These are phyloP conservation scores for Botryotinia globosa DNA, from an alignment of 2,329 filamentous ascomycete genomes.

Conservation along the genomic window DNA sequence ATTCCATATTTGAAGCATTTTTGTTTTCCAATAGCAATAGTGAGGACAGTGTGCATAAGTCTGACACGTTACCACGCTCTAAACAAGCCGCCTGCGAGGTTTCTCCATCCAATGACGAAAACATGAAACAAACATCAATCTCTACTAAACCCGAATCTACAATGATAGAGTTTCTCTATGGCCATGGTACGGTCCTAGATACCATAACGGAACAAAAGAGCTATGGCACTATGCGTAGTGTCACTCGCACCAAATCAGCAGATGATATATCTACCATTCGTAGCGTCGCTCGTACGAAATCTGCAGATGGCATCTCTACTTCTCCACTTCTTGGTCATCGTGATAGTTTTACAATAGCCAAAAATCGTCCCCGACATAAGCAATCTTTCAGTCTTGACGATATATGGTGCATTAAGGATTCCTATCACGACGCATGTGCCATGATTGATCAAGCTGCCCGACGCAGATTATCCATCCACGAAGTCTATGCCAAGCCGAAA, in stretches of 20 bases:
- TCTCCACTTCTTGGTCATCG: slow-evolving; percentile 34
- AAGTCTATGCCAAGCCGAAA: slow-evolving; percentile 38
- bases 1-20: slow-evolving; percentile 42
- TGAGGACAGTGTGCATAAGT: slow-evolving; percentile 31
- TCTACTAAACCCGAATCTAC: slow-evolving; percentile 8
- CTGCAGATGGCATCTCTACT: slow-evolving; percentile 32
- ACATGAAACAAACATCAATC: slow-evolving; percentile 14
- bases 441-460: slow-evolving; percentile 29
- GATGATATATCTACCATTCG: slow-evolving; percentile 26
- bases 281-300: slow-evolving; percentile 27
- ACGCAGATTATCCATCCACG: slow-evolving; percentile 26
- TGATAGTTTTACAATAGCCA: slow-evolving; percentile 34
- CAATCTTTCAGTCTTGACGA: slow-evolving; percentile 41
- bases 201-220: slow-evolving; percentile 45
- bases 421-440: slow-evolving; percentile 35
- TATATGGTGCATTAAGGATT: slow-evolving; percentile 35
- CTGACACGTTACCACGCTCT: slow-evolving; percentile 20
- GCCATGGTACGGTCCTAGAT: slow-evolving; percentile 42
- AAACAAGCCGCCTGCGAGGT: slow-evolving; percentile 5
- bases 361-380: slow-evolving; percentile 34
- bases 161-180: slow-evolving; percentile 40
- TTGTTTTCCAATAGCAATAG: slow-evolving; percentile 39
- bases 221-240: slow-evolving; percentile 38
- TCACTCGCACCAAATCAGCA: slow-evolving; percentile 31
- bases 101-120: slow-evolving; percentile 13